Base-by-base conservation (phyloP, 805 yeast species). In the Wilhelminamyces savonicus region DNA sequence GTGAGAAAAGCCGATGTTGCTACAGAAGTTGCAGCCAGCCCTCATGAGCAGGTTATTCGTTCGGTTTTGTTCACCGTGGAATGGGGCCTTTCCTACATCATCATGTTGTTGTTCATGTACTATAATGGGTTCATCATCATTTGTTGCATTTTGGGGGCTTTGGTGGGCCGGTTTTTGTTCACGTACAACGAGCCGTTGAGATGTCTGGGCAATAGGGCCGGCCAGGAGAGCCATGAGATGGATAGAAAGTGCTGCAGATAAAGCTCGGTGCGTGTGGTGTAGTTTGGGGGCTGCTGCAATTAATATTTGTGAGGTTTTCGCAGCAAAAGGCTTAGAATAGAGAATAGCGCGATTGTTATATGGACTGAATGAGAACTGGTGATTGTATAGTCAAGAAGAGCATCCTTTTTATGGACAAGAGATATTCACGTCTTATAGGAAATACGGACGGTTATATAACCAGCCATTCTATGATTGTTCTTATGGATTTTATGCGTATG, bases 21-120 rank as follows among this genome's bases (percentile, higher is more conserved):
- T 31, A 50, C 27, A 10, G 34, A 24, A 3, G 25, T 46, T 7
- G 54, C 56, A 18, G 78, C 81, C 3, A 53, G 54, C 9, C 36
- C 68, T 1, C 28, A 56, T n/a, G 76, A 75, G 40, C 85, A 78
- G 44, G 7, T 71, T 4, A 41, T 71, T 11, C 64, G 80, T 35
- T 56, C 74, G 1, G 29, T 59, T 2, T 41, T 78, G 21, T 78
- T 69, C 50, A 69, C 76, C 2, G 45, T 74, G 16, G 78, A 78
- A 48, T 76, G 81, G 74, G 79, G 79, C 3, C 64, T 72, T 11
- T 71, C 78, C 3, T 79, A 78, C 51, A 51, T 79, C 29, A 71
- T 79, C 45, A 80, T 78, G 82, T 65, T 80, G 59, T 56, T 80
- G 43, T 78, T 78, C 60, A 79, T 80, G 86, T 78, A 78, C 60